phyloP scores from a whole-genome alignment of 1,139 yeast genomes.

The Suhomyces anneliseae region DNA sequence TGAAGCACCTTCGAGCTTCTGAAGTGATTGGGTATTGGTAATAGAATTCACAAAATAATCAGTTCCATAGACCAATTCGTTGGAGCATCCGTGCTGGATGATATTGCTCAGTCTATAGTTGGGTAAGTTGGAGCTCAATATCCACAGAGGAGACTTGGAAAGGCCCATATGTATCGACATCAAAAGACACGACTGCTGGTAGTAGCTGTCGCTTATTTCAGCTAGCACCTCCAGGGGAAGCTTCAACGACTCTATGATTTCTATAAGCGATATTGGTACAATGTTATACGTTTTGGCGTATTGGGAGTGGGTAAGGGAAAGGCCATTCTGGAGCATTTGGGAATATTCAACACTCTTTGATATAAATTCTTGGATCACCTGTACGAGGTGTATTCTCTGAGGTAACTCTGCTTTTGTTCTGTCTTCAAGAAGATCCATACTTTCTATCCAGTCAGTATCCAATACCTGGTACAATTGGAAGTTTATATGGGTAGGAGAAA shows the following conservation, averaged over 20 bases:
- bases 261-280: constrained; percentile 20
- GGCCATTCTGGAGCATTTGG: constrained; percentile 12
- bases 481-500: constrained; percentile 27
- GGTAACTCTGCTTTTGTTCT: constrained; percentile 21
- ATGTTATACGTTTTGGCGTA: constrained; percentile 18
- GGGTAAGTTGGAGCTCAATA: constrained; percentile 23
- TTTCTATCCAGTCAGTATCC: constrained; percentile 21
- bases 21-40: constrained; percentile 18
- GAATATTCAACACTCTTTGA: constrained; percentile 13
- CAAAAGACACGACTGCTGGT: constrained; percentile 30
- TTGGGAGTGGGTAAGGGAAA: constrained; percentile 29
- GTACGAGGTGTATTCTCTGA: constrained; percentile 21
- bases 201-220: constrained; percentile 22
- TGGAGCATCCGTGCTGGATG: constrained; percentile 24
- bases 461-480: constrained; percentile 31
- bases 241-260: constrained; percentile 25
- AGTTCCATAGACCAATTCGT: constrained; percentile 23
- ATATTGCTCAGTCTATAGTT: constrained; percentile 23
- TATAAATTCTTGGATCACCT: constrained; percentile 23
- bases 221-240: constrained; percentile 16
- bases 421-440: constrained; percentile 22
- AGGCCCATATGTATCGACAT: constrained; percentile 30
- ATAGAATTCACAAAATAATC: constrained; percentile 30
- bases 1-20: constrained; percentile 16
- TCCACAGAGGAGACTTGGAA: constrained; percentile 28